Conservation (phyloP, 2,329 filamentous ascomycete species). For the Diaporthe citri region DNA sequence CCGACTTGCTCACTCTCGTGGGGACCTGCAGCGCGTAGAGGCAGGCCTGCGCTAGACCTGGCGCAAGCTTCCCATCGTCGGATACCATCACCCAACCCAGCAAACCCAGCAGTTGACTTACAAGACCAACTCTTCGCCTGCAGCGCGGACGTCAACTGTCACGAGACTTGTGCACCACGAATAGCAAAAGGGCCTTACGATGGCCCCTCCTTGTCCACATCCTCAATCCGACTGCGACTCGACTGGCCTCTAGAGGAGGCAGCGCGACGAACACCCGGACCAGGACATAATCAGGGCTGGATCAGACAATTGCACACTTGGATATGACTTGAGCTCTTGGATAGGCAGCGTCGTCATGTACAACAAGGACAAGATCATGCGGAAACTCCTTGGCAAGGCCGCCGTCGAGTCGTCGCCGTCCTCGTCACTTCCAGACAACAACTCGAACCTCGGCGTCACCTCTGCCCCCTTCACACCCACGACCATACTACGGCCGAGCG, state of each 20-base stretch:
- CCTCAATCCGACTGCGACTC: constrained; percentile 10
- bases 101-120: neutral
- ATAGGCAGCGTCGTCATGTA: constrained; percentile 55
- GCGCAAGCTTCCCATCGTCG: neutral
- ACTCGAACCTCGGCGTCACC: constrained; percentile 52
- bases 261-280: constrained; percentile 20
- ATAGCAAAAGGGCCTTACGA: constrained; percentile 9
- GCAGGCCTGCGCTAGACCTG: neutral
- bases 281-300: neutral
- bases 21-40: neutral
- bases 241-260: constrained; percentile 34
- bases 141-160: neutral
- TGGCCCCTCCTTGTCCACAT: constrained; percentile 4
- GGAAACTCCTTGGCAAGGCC: constrained; percentile 70
- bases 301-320: neutral
- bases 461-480: constrained; percentile 56
- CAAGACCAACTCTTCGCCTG: neutral
- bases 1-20: neutral
- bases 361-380: constrained; percentile 69
- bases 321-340: constrained; percentile 42
- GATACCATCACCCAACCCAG: neutral
- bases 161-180: neutral
- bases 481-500: constrained; percentile 62
- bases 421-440: constrained; percentile 50
- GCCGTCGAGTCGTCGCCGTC: constrained; percentile 60